Conservation (phyloP, 2,329 filamentous ascomycete genomes). For the Bipolaris bicolor region DNA sequence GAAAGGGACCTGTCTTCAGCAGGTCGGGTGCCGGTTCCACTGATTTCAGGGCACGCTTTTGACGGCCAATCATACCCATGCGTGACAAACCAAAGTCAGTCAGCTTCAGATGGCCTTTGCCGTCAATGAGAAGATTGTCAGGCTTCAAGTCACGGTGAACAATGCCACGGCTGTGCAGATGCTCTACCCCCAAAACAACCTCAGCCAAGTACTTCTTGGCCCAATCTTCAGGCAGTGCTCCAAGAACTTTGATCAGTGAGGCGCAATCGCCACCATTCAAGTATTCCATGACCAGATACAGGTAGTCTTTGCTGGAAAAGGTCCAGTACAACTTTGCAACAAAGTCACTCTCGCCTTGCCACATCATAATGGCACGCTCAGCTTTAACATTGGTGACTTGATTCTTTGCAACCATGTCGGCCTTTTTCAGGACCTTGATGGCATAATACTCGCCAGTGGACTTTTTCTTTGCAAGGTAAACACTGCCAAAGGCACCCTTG, state of each 20-base stretch:
- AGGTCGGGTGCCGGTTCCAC: constrained; percentile 86
- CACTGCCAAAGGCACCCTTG: constrained; percentile 96
- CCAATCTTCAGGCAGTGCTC: constrained; percentile 94
- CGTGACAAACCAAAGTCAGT: constrained; percentile 97
- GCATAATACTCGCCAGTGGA: constrained; percentile 98
- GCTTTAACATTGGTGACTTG: constrained; percentile 99
- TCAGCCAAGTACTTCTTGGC: constrained; percentile 96
- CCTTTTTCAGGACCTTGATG: constrained; percentile 98
- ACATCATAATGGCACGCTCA: constrained; percentile 99
- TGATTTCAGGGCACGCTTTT: constrained; percentile 86
- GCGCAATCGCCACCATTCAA: constrained; percentile 97
- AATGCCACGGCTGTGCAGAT: constrained; percentile 91
- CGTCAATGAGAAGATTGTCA: constrained; percentile 95
- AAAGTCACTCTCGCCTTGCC: constrained; percentile 98
- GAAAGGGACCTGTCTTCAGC: constrained; percentile 90
- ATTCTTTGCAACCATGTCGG: constrained; percentile 99
- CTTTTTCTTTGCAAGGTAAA: constrained; percentile 98
- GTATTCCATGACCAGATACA: constrained; percentile 99
- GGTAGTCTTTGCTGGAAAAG: constrained; percentile 98
- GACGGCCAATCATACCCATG: constrained; percentile 95
- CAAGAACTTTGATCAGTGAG: constrained; percentile 91
- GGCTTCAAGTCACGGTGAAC: constrained; percentile 97
- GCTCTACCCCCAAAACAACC: constrained; percentile 94
- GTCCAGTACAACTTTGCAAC: constrained; percentile 99
- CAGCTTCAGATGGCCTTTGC: constrained; percentile 93